Evolutionary conservation across 306 rosid genomes (phyloP), one percentile per base, ranked within the genome.

Genomic region (Vigna trinervia): DNA sequence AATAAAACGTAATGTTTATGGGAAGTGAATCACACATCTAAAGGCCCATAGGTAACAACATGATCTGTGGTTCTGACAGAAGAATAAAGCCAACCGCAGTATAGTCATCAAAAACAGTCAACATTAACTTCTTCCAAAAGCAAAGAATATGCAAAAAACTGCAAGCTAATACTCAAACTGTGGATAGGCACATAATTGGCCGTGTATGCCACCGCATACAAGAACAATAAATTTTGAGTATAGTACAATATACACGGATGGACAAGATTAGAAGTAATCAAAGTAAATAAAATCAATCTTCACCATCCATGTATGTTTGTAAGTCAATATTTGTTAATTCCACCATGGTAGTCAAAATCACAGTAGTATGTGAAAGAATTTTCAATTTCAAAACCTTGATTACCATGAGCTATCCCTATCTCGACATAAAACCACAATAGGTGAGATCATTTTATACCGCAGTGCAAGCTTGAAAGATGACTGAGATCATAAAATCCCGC

Each of bases 161-260:
- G 65, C 23, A 22, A 71, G 38, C 38, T 19, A 54, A 32, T 34
- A 71, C 17, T 51, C 13, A 36, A 14, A 54, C 47, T 2, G 20
- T 36, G 76, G 38, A 71, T 36, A 71, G 62, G 19, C 63, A 34
- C 34, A 22, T 65, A 48, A 52, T 71, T 11, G 32, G 6, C 32
- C 62, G 52, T 39, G 52, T 50, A 69, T 52, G 75, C 51, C 51
- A 50, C 12, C 3, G 50, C 5, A 4, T 45, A 45, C 50, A 12
- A 45, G 50, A 45, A 45, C 22, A 50, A 10, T 50, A 50, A 15
- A 5, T 50, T 50, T 15, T 50, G 0, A 50, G 20, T 19, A 50
- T 15, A 15, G 19, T 5, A 48, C 19, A 48, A 50, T 6, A 15
- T 48, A 14, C 20, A 14, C 15, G 10, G 22, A 50, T 50, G 56